Evolutionary conservation across 2,329 filamentous ascomycete species (phyloP), one percentile per base, ranked within the genome.

Genomic region (Fonsecaea pugnacius): DNA sequence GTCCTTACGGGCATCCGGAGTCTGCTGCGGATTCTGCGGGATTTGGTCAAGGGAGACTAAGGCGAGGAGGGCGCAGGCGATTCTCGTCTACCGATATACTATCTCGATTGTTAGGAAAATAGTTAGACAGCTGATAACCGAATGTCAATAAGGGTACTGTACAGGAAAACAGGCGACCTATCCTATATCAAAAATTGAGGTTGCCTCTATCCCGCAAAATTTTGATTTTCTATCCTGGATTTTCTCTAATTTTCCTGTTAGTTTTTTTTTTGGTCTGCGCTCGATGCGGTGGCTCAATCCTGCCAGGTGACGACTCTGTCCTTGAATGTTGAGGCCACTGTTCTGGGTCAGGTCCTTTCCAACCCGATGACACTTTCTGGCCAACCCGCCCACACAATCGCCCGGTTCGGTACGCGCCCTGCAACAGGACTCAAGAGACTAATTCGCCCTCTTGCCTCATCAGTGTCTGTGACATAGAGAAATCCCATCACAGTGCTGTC

Each of bases 401-500:
- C 92, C 73, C 89, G 84, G 69, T 90, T 86, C 0, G 91, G 92
- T 65, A 96, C 83, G 64, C 90, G 84, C 2, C 92, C 92, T 58
- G 90, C 91, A 66, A 96, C 87, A 1, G 95, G 95, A 18, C 91
- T 89, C 64, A 99, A 79, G 21, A 98, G 82, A 73, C 91, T 90
- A 35, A 97, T 82, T 75, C 91, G 90, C 70, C 87, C 87, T 76
- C 90, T 90, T 71, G 90, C 89, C 73, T 91, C 90, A 73, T 99
- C 93, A 3, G 98, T 91, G 67, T 96, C 91, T 0, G 91, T 89
- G 16, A 98, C 90, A 73, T 96, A 97, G 33, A 97, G 85, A 73
- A 96, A 99, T 0, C 95, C 95, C 84, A 96, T 90, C 33, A 98
- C 88, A 62, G 89, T 90, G 7, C 92, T 88, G 70, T 93, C 89